Evolutionary conservation across 495 filamentous ascomycete species (phyloP).

Genomic region (Xylaria cubensis): DNA sequence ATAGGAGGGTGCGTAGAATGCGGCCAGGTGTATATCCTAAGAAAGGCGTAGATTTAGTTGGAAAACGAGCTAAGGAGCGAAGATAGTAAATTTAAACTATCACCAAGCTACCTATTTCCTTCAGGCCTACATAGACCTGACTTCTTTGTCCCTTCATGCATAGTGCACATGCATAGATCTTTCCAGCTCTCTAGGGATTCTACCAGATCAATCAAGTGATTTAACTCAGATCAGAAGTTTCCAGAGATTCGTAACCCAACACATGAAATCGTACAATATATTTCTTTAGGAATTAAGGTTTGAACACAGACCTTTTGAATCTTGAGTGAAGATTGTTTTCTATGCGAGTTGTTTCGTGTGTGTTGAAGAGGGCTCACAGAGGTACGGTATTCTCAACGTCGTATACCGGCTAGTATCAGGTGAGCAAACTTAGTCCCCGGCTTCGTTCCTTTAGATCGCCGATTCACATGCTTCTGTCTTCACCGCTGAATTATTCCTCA

Average conservation of each 20-base stretch:
- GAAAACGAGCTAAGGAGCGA: too few species aligned
- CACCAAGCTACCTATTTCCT: too few species aligned
- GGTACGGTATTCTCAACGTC: not conserved
- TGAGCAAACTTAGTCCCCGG: not conserved
- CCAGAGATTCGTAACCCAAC: not conserved
- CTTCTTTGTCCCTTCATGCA: too few species aligned
- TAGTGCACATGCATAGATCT: too few species aligned
- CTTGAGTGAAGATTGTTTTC: not conserved
- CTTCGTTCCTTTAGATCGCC: not conserved
- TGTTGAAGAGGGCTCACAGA: not conserved
- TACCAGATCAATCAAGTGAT: too few species aligned
- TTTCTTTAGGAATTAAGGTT: not conserved
- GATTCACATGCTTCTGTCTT: constrained; percentile 13
- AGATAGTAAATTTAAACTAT: too few species aligned
- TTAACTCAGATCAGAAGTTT: not conserved
- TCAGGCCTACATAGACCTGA: too few species aligned
- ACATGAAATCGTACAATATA: not conserved
- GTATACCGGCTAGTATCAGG: not conserved
- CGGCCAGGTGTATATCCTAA: not conserved
- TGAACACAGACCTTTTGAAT: not conserved
- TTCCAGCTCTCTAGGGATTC: too few species aligned
- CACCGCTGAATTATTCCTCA: constrained; percentile 18
- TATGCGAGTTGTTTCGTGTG: not conserved
- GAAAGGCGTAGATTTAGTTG: not conserved
- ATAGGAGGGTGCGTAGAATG: not conserved